Evolutionary conservation across 768 basidiomycete species (phyloP), one percentile per base, ranked within the genome.

Genomic region (Mycena rosella): DNA sequence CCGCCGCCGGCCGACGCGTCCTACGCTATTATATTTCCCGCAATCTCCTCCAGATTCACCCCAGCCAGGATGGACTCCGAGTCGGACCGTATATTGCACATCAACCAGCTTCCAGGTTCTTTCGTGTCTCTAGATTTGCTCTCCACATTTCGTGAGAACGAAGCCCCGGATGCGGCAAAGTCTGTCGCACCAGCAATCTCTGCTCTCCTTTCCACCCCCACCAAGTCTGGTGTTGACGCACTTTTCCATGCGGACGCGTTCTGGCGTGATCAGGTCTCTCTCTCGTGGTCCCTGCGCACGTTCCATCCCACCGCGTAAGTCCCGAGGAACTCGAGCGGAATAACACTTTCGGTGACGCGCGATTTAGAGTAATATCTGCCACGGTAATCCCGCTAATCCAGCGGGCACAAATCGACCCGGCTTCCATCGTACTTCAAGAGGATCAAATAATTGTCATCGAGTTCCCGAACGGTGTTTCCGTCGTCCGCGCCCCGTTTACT

Each of bases 231-330:
- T n/a, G 18, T 74, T 11, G 36, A 66, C 6, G 26, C 34, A 6
- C 57, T 73, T 26, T 67, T 76, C 42, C 54, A 65, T n/a, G 67
- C 69, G 2, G 75, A 75, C 61, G 73, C 65, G 27, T 74, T 78
- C 52, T 80, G 79, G 79, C 62, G 79, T 47, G 79, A 80, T 69
- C 67, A 70, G n/a, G 60, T 76, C 27, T 72, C 73, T 0, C 72
- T 78, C 47, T 78, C 79, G 13, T 79, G 75, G 77, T 71, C 76
- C 24, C 70, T 77, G 65, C 75, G 79, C 57, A 77, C 79, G 14
- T 76, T 80, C 69, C 72, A 67, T 56, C 56, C 65, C 15, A 20
- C 36, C 5, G 32, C 52, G 68, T 69, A 29, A 24, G 34, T 26
- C 5, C n/a, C 24, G 20, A 14, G 17, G 6, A 36, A 2, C 34